These are phyloP conservation scores for Sechiopsis laciniata DNA, from an alignment of 306 rosid species.

Conservation along the genomic window DNA sequence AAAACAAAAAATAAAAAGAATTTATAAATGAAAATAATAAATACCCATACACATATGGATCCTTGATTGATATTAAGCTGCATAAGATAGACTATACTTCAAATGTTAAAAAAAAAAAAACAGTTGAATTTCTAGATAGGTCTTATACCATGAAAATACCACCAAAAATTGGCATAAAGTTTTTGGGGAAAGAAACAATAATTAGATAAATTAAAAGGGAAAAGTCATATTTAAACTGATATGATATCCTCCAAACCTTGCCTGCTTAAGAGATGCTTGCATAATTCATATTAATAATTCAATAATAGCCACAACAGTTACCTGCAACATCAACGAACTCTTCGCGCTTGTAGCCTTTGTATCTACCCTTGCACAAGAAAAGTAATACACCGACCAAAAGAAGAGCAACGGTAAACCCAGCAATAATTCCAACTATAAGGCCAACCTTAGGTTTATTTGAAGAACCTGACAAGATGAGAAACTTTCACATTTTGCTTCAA, in stretches of 20 bases:
- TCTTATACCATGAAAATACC: slow-evolving; percentile 1
- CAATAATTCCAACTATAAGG: slow-evolving; percentile 61
- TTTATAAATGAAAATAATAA: neutral
- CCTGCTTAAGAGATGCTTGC: neutral
- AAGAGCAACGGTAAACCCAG: slow-evolving; percentile 44
- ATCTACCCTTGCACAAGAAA: slow-evolving; percentile 53
- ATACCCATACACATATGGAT: neutral
- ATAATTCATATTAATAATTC: slow-evolving; percentile 21
- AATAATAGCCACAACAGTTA: slow-evolving; percentile 31
- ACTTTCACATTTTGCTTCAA: slow-evolving; percentile 15
- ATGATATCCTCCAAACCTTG: neutral
- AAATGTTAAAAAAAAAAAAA: slow-evolving; percentile 6
- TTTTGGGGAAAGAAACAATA: neutral
- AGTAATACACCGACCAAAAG: slow-evolving; percentile 48
- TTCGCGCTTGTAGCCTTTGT: slow-evolving; percentile 64
- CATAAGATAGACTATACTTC: neutral
- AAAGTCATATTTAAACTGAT: neutral
- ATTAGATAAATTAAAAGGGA: neutral
- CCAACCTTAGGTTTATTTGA: slow-evolving; percentile 54
- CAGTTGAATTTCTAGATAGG: neutral
- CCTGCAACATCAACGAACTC: slow-evolving; percentile 96
- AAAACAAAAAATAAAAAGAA: neutral
- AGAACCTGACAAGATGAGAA: slow-evolving; percentile 42
- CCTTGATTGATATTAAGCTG: neutral
- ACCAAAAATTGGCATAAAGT: neutral